Base-by-base conservation (phyloP, 352 stramenopile genomes). In the Phytophthora citrophthora region DNA sequence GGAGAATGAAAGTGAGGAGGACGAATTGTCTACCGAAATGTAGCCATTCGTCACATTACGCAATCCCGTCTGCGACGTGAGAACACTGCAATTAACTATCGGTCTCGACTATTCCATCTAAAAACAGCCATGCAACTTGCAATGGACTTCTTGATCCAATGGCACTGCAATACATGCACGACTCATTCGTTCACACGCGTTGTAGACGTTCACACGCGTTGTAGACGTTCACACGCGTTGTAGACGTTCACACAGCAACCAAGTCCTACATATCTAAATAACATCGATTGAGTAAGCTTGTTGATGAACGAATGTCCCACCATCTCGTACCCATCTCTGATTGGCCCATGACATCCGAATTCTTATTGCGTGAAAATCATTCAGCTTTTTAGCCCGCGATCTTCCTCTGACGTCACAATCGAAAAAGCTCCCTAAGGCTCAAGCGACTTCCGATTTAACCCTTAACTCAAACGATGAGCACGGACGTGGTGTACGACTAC, bases 401-500 rank as follows among this genome's bases (percentile, higher is more conserved):
- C 31, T 49, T 56, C 16, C 0, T 3, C 47, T 61, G 36, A 54
- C 56, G 45, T 72, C 59, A 67, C 64, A 64, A 68, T 61, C 32
- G 20, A 72, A 67, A 61, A 46, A 46, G 54, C 48, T 43, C 26
- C 47, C 57, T 9, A 62, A 47, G 48, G 57, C 46, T 32, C 57
- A 67, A 56, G 53, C 5, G 20, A 27, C 29, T 31, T 31, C 3
- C 41, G 2, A 23, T 26, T 0, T 34, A 58, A 18, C 34, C 1
- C 11, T 13, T 5, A 8, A 68, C 12, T 10, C 16, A n/a, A n/a
- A 47, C 2, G 1, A 83, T 80, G 71, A 89, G 74, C 72, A 78
- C 74, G 12, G 72, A 84, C 46, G 57, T 68, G 4, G 56, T 76
- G 18, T 98, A 90, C 69, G 94, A 98, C 76, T 96, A 96, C 54